Conservation (phyloP, 2,329 filamentous ascomycete species). For the Periconia sp. region DNA sequence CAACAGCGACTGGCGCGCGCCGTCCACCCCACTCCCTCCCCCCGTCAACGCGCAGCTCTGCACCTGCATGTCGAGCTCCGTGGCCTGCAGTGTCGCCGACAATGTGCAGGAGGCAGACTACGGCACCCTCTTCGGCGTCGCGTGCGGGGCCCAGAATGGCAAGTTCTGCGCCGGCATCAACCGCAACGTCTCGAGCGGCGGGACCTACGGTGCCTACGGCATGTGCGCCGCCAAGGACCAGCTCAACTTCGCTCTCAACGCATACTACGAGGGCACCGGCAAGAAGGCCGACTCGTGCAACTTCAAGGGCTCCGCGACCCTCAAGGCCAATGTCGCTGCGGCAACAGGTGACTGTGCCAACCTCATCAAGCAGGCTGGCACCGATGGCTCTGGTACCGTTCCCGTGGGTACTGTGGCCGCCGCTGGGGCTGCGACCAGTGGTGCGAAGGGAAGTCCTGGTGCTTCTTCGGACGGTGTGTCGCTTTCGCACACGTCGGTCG, state of each 20-base stretch:
- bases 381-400: conserved; percentile 60
- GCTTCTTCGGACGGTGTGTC: conserved; percentile 35
- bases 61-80: conserved; percentile 76
- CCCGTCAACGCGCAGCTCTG: conserved; percentile 78
- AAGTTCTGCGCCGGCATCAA: conserved; percentile 68
- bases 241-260: conserved; percentile 72
- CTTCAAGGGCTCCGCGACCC: conserved; percentile 68
- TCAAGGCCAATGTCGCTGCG: conserved; percentile 52
- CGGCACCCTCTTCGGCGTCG: conserved; percentile 69
- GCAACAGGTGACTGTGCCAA: conserved; percentile 57
- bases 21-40: conserved; percentile 70
- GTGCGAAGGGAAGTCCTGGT: conserved; percentile 9
- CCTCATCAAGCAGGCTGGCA: conserved; percentile 65
- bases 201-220: conserved; percentile 74
- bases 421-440: conserved; percentile 21
- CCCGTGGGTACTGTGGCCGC: conserved; percentile 31
- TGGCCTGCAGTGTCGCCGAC: conserved; percentile 67
- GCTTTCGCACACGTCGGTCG: conserved; percentile 50
- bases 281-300: conserved; percentile 63
- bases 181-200: conserved; percentile 67
- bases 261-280: conserved; percentile 60
- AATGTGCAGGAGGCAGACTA: conserved; percentile 61
- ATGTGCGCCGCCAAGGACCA: conserved; percentile 73
- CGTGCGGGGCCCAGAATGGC: conserved; percentile 62
- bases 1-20: conserved; percentile 67